These are phyloP conservation scores for Lipomyces sp. DNA, from an alignment of 805 yeast species.

Conservation along the genomic window DNA sequence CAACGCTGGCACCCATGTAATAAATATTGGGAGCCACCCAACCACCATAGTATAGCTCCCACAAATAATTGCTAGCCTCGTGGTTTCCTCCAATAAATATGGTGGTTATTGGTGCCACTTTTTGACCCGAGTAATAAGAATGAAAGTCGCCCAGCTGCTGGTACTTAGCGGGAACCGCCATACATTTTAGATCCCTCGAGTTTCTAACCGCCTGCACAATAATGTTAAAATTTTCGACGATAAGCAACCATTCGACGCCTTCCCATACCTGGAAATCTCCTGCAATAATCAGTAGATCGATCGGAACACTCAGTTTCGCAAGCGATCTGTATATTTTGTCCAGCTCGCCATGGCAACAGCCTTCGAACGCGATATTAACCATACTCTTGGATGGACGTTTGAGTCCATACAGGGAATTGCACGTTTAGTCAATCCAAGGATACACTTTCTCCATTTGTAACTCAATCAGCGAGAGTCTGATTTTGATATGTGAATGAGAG, in stretches of 20 bases:
- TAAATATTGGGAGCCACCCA: conserved; percentile 90
- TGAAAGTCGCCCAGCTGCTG: conserved; percentile 77
- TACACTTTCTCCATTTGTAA: not conserved
- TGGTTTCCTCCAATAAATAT: conserved; percentile 94
- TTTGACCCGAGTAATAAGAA: conserved; percentile 64
- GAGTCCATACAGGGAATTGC: not conserved
- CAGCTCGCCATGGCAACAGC: conserved; percentile 88
- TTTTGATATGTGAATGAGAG: not conserved
- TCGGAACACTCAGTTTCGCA: conserved; percentile 37
- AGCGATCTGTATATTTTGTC: conserved; percentile 58
- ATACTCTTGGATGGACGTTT: not conserved
- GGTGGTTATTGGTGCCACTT: conserved; percentile 74
- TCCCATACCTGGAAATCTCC: conserved; percentile 68
- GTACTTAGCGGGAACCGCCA: conserved; percentile 82
- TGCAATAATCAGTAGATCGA: conserved; percentile 73
- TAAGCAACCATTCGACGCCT: not conserved
- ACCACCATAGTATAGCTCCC: conserved; percentile 81
- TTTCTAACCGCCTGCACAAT: conserved; percentile 63
- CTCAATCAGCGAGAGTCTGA: not conserved
- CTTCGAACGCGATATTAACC: conserved; percentile 70
- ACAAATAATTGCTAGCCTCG: conserved; percentile 79
- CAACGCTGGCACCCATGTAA: conserved; percentile 78
- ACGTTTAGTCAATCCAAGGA: not conserved
- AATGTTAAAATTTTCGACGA: not conserved
- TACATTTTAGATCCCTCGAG: conserved; percentile 63